These are phyloP conservation scores for Nyctanthes arbortristis DNA, from an alignment of 257 asterid species.

Conservation along the genomic window DNA sequence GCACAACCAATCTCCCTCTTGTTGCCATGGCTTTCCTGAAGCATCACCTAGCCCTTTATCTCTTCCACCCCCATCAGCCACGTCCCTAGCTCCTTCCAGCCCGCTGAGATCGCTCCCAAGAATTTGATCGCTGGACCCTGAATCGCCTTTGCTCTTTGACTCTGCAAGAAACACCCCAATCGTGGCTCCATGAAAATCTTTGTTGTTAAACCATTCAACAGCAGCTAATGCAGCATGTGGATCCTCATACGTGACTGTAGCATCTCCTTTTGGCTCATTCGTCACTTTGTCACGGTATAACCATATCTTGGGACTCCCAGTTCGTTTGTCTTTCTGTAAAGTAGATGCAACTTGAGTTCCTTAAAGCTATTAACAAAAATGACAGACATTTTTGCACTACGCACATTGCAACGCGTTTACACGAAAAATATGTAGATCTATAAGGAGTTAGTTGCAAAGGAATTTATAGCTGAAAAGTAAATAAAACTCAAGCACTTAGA, in stretches of 20 bases:
- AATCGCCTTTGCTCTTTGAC: slow-evolving; percentile 80
- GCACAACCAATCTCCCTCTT: slow-evolving; percentile 97
- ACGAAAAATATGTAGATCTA: background rate
- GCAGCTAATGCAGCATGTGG: slow-evolving; percentile 99
- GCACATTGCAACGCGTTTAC: background rate
- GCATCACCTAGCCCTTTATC: slow-evolving; percentile 91
- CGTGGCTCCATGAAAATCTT: slow-evolving; percentile 83
- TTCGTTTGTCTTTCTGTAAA: slow-evolving; percentile 86
- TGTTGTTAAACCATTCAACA: slow-evolving; percentile 95
- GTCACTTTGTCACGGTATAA: slow-evolving; percentile 85
- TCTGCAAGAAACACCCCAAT: slow-evolving; percentile 91
- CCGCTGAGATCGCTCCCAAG: slow-evolving; percentile 39
- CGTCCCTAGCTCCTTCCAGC: slow-evolving; percentile 50
- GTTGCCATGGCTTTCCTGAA: slow-evolving; percentile 85
- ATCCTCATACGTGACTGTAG: slow-evolving; percentile 96
- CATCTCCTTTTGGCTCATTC: slow-evolving; percentile 97
- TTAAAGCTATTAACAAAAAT: background rate
- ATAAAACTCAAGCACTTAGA: background rate
- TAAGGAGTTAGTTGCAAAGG: background rate
- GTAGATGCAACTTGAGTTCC: slow-evolving; percentile 11
- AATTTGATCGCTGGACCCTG: slow-evolving; percentile 39
- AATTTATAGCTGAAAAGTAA: background rate
- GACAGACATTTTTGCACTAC: background rate
- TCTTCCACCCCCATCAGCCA: slow-evolving; percentile 67
- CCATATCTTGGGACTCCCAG: slow-evolving; percentile 97